Evolutionary conservation across 495 filamentous ascomycete species (phyloP).

Genomic region (Penicillium parvum): DNA sequence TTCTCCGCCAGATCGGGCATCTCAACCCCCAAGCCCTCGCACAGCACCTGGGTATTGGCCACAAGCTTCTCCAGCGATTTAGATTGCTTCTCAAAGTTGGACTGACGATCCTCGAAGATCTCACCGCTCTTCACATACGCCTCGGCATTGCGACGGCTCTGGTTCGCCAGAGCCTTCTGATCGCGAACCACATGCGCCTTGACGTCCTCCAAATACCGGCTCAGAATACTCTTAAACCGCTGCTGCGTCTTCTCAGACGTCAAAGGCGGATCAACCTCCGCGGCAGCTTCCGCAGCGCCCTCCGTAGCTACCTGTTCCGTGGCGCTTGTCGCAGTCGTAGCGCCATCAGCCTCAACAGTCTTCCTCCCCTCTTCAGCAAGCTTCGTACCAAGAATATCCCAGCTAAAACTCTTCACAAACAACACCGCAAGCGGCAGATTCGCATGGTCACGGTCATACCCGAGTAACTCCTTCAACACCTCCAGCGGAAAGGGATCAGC

Average conservation of each 20-base stretch:
- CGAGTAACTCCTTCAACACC: slow-evolving; percentile 91
- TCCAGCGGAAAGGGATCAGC: slow-evolving; percentile 90
- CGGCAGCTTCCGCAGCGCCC: slow-evolving; percentile 35
- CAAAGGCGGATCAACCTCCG: slow-evolving; percentile 61
- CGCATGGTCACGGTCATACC: slow-evolving; percentile 85
- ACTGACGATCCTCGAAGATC: slow-evolving; percentile 95
- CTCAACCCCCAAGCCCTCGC: slow-evolving; percentile 82
- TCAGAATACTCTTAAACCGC: slow-evolving; percentile 83
- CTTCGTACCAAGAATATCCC: slow-evolving; percentile 87
- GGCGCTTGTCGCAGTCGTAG: slow-evolving; percentile 47
- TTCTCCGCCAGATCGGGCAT: slow-evolving; percentile 91
- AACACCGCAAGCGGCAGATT: slow-evolving; percentile 88
- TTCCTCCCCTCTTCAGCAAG: slow-evolving; percentile 69
- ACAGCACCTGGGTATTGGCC: slow-evolving; percentile 84
- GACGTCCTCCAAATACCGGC: slow-evolving; percentile 89
- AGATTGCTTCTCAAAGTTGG: slow-evolving; percentile 87
- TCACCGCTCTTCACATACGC: slow-evolving; percentile 98
- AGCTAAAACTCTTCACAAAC: slow-evolving; percentile 94
- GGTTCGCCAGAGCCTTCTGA: slow-evolving; percentile 75
- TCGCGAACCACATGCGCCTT: slow-evolving; percentile 84
- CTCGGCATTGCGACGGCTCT: slow-evolving; percentile 91
- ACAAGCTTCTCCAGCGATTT: slow-evolving; percentile 90
- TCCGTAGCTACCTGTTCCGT: slow-evolving; percentile 46
- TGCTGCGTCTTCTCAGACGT: slow-evolving; percentile 71
- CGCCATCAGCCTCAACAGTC: slow-evolving; percentile 79